A percentile compares a stretch with the other conserved stretches of the same genome.
These are phyloP conservation scores for Malassezia equina DNA, from an alignment of 1,284 basidiomycete genomes.

Conservation along the genomic window DNA sequence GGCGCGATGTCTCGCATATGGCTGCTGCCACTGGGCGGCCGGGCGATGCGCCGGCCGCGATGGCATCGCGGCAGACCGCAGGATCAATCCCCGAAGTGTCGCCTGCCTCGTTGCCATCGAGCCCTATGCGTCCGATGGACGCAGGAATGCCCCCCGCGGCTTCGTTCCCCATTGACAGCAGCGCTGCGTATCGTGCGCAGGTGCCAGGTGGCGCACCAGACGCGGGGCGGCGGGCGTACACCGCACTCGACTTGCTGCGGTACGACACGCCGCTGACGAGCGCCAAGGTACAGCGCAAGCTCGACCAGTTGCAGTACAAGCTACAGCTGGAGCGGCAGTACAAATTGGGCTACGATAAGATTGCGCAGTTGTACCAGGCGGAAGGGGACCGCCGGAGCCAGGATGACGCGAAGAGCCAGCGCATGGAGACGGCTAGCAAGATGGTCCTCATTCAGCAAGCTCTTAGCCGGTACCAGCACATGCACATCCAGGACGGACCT, in stretches of 20 bases:
- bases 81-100: not conserved
- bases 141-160: not conserved
- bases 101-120: not conserved
- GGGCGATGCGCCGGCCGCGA: not conserved
- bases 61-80: not conserved
- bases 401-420: conserved; percentile 78
- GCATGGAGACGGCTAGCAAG: conserved; percentile 88
- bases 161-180: conserved; percentile 12
- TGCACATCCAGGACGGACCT: conserved; percentile 80
- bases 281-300: conserved; percentile 92
- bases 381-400: conserved; percentile 72
- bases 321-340: conserved; percentile 96
- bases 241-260: conserved; percentile 70
- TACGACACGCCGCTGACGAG: conserved; percentile 93
- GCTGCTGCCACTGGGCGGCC: too few species aligned
- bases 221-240: conserved; percentile 4
- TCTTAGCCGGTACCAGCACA: conserved; percentile 87
- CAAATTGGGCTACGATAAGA: conserved; percentile 96
- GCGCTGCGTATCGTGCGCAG: conserved; percentile 11
- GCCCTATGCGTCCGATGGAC: not conserved
- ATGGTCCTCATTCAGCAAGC: conserved; percentile 84
- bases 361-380: conserved; percentile 76
- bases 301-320: conserved; percentile 98
- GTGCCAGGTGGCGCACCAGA: not conserved
- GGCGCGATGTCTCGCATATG: conserved; percentile 50